Evolutionary conservation across 1,139 yeast genomes (phyloP), one percentile per base, ranked within the genome.

Genomic region (Suhomyces kunorum): DNA sequence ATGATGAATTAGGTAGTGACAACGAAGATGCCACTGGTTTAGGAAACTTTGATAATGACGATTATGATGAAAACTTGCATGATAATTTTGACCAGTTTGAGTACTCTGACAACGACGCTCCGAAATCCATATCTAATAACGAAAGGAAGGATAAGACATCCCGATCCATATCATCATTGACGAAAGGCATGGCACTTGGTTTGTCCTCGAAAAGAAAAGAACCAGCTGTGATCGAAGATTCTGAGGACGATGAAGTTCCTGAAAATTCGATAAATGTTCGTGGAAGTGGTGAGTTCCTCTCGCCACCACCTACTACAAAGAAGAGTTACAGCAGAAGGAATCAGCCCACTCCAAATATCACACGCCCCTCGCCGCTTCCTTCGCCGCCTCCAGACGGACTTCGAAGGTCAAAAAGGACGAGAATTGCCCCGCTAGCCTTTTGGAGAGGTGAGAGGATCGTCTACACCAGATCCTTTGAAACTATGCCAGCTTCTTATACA

Each of bases 361-460:
- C 30, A 17, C 28, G 20, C 7, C 44, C 44, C 3, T 62, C 71
- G 4, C 72, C 72, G 6, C 57, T 70, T 37, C 76, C 75, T 1
- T 68, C 74, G 2, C 76, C 75, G 2, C 75, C 76, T 6, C 75
- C 75, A 3, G 75, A 68, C 44, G 74, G 74, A 1, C 55, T 68
- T 12, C 58, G 76, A 29, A 51, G 76, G 46, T 85, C 96, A 0
- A 71, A 73, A 32, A 72, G 96, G 53, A 76, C 79, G 0, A 76
- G 77, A 48, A 74, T 86, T 6, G 79, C 84, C 2, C 95, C 96
- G 0, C 66, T 88, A 48, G 92, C 89, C 8, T 86, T 74, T 57
- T 88, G 97, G 96, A 77, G 87, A 58, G 86, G 85, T 55, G 96
- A 89, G 59, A 71, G 81, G 44, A 76, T 85, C 27, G 77, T 86